Evolutionary conservation across 2,329 filamentous ascomycete genomes (phyloP).

Genomic region (Graphilbum fragrans): DNA sequence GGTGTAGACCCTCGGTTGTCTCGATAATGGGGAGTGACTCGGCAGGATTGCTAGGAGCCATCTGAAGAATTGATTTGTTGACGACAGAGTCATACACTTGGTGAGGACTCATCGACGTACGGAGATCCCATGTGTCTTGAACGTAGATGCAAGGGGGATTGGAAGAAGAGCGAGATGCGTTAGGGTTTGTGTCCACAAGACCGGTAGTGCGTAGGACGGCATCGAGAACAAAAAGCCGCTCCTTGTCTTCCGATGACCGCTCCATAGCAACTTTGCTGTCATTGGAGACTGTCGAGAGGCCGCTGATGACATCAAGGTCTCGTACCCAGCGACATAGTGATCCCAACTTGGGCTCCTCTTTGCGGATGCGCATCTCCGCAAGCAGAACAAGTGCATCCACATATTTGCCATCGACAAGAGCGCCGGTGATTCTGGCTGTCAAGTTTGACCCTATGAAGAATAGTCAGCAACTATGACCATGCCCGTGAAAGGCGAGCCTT

Average conservation of each 20-base stretch:
- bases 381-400: slow-evolving; percentile 53
- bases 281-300: slow-evolving; percentile 43
- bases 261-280: slow-evolving; percentile 21
- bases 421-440: slow-evolving; percentile 53
- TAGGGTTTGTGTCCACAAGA: slow-evolving; percentile 38
- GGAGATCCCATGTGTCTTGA: slow-evolving; percentile 49
- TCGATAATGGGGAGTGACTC: slow-evolving; percentile 45
- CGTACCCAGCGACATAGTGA: slow-evolving; percentile 62
- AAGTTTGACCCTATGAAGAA: slow-evolving; percentile 44
- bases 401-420: slow-evolving; percentile 53
- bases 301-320: slow-evolving; percentile 57
- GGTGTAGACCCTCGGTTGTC: slow-evolving; percentile 42
- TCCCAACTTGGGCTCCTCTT: slow-evolving; percentile 53
- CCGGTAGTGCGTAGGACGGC: slow-evolving; percentile 52
- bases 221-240: slow-evolving; percentile 50
- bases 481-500: slow-evolving; percentile 5
- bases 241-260: slow-evolving; percentile 33
- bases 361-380: slow-evolving; percentile 57
- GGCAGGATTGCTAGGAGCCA: slow-evolving; percentile 22
- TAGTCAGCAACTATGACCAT: slow-evolving; percentile 6
- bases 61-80: slow-evolving; percentile 40
- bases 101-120: slow-evolving; percentile 24
- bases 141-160: slow-evolving; percentile 36
- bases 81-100: slow-evolving; percentile 44
- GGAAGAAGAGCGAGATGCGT: slow-evolving; percentile 12